Base-by-base conservation (phyloP, 116 monocot species). In the Posidonia oceanica region DNA sequence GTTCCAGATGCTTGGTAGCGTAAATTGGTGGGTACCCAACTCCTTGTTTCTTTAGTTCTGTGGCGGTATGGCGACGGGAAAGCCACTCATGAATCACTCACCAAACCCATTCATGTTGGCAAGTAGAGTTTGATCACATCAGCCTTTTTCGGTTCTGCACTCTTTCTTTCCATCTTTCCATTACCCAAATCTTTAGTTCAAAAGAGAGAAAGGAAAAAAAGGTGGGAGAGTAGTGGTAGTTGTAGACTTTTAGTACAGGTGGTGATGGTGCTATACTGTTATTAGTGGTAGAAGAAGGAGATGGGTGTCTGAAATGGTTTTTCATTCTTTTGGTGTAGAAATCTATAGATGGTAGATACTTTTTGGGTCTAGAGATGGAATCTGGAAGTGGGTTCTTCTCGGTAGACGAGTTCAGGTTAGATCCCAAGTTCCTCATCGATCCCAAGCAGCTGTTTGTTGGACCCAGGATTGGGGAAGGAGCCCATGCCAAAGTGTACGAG, bases 401-500 rank as follows among this genome's bases (percentile, higher is more conserved):
- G 36, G 54, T 71, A 17, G 58, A 55, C 23, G 77, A 77, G 77
- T 72, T 77, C 60, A 6, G 38, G 13, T 60, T 77, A 40, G 77
- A 77, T 72, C 71, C 77, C 52, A 87, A 85, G 75, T 80, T 87
- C 68, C 55, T 90, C 64, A 84, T 94, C 39, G 84, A 94, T 74
- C 85, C 90, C 23, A 94, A 72, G 66, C 73, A 80, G 23, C 88
- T 94, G 37, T 90, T 84, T 77, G 83, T 90, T 61, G 94, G 94
- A 39, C 73, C 83, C 10, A 87, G 85, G 78, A 94, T 94, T 81
- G 94, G 94, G 51, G 94, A 94, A 72, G 94, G 94, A 74, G 94
- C 94, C 71, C 94, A 94, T 82, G 94, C 90, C 52, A 90, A 88
- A 78, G 94, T 94, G 36, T 94, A 90, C 64, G 84, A 94, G 82